These are phyloP conservation scores for Prunus dulcis DNA, from an alignment of 306 rosid genomes.

Conservation along the genomic window DNA sequence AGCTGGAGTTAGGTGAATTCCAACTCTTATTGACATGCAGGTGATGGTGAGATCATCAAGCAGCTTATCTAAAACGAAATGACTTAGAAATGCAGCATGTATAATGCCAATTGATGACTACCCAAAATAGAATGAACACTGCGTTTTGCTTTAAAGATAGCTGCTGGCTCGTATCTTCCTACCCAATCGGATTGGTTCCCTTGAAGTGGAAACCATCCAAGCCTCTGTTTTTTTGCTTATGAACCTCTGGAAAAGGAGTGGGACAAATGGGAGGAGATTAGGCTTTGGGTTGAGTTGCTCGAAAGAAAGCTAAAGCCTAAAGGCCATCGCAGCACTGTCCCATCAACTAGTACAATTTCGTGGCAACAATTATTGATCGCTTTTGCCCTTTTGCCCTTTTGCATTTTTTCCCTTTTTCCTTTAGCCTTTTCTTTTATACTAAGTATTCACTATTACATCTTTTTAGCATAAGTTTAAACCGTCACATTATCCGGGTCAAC, in stretches of 20 bases:
- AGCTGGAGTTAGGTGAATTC: no score
- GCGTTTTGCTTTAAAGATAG: background rate
- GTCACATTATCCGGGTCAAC: no score
- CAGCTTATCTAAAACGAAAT: background rate
- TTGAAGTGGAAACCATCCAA: slow-evolving; percentile 1
- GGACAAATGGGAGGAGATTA: background rate
- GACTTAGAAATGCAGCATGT: slow-evolving; percentile 2
- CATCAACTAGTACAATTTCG: background rate
- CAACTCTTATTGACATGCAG: no score
- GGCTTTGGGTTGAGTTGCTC: slow-evolving; percentile 1
- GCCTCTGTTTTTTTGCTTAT: background rate
- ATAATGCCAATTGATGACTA: background rate
- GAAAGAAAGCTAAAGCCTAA: slow-evolving; percentile 3
- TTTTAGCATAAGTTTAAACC: background rate
- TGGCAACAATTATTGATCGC: slow-evolving; percentile 9
- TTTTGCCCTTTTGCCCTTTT: background rate
- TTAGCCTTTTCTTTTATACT: background rate
- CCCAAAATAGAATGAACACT: background rate
- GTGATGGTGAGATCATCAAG: no score
- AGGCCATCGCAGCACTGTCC: background rate
- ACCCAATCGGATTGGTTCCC: background rate
- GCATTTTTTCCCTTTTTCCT: background rate
- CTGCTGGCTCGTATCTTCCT: background rate
- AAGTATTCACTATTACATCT: background rate
- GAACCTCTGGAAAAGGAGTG: background rate